Evolutionary conservation across 78 protist genomes (phyloP).

Genomic region (Dictyostelium citrinum): DNA sequence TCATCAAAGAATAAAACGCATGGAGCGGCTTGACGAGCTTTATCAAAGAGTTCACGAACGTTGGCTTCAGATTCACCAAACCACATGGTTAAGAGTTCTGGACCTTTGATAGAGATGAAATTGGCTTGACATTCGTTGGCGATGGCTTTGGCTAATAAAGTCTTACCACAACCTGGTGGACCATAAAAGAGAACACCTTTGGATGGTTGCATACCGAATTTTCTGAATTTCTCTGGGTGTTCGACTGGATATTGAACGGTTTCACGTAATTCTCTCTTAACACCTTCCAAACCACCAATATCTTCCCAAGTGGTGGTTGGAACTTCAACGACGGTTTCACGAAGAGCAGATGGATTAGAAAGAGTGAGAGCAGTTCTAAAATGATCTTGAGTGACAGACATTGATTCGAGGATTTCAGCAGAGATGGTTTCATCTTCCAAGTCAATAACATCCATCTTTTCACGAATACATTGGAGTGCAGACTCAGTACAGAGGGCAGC

Average conservation of each 20-base stretch:
- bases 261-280: constrained; percentile 94
- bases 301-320: constrained; percentile 99
- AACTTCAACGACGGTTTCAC: constrained; percentile 99
- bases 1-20: constrained; percentile 99
- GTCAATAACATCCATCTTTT: constrained; percentile 99
- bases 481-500: constrained; percentile 99
- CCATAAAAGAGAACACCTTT: constrained; percentile 99
- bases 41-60: constrained; percentile 99
- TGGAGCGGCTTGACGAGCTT: constrained; percentile 99
- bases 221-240: constrained; percentile 99
- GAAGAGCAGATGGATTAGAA: constrained; percentile 99
- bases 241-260: constrained; percentile 99
- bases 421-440: constrained; percentile 99
- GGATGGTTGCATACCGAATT: constrained; percentile 99
- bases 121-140: constrained; percentile 99
- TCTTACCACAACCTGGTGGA: constrained; percentile 99
- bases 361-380: constrained; percentile 92
- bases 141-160: constrained; percentile 99
- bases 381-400: constrained; percentile 98
- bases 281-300: constrained; percentile 99
- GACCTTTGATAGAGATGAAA: constrained; percentile 99
- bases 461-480: constrained; percentile 99
- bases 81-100: constrained; percentile 99
- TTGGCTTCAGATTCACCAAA: constrained; percentile 99
- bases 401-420: constrained; percentile 97